Evolutionary conservation across 371 early-diverging fungal genomes (phyloP), one percentile per base, ranked within the genome.

Genomic region (Chytridium lagenaria): DNA sequence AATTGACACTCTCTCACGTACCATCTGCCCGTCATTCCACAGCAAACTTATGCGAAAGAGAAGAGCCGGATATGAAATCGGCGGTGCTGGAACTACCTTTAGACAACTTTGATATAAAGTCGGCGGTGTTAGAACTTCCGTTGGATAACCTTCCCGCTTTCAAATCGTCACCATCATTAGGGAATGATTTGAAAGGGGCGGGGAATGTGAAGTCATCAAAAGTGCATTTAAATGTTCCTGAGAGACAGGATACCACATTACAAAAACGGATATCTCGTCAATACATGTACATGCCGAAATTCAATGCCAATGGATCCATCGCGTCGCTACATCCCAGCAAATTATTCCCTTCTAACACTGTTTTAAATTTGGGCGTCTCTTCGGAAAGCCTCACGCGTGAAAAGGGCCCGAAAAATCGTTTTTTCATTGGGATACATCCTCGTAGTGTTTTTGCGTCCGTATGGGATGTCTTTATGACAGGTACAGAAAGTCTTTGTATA

Each of bases 381-480:
- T 44, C 44, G 19, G 44, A 44, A n/a, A n/a, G n/a, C n/a, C n/a
- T n/a, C n/a, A 44, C 19, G 12, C 19, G 44, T 12, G 19, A 44
- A 44, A 44, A 19, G 19, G 19, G 44, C 44, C 7, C 7, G 12
- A 44, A 19, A 44, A 44, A 44, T 44, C 44, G 7, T 19, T 19
- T 19, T 12, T 44, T 44, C 44, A 7, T 12, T 7, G 55, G 55
- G 10, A 15, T 55, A 10, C 55, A 55, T 55, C 55, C 55, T 16
- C 19, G 55, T 16, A 26, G 16, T 26, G 10, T 28, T 23, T 7
- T 28, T 28, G 55, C 63, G 34, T 15, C 37, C 36, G 37, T 36
- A 12, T 63, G 63, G 63, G 63, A 63, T 37, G 3, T 36, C 23
- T 36, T 28, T 36, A 63, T 63, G 63, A 36, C 36, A 31, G 30